These are phyloP conservation scores for Colletotrichum sp. DNA, from an alignment of 2,329 filamentous ascomycete species.

Conservation along the genomic window DNA sequence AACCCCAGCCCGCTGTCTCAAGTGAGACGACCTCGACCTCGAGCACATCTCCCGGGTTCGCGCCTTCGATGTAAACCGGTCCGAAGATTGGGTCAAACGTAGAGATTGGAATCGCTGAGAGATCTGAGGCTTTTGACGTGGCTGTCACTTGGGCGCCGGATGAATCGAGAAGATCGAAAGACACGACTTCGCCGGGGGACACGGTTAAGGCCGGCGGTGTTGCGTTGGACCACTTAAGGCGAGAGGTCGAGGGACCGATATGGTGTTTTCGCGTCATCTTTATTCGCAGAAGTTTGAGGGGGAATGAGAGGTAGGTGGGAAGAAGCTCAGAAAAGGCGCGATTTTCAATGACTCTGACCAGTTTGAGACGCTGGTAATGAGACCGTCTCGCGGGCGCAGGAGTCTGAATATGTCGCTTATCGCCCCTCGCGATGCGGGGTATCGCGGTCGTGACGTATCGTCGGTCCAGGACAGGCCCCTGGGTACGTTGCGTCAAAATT, in stretches of 20 bases:
- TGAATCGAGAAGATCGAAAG: constrained; percentile 54
- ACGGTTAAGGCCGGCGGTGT: constrained; percentile 49
- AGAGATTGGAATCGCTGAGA: constrained; percentile 43
- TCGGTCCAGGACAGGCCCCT: not conserved
- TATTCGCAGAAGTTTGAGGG: too few relatives aligned
- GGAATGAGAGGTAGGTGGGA: not conserved
- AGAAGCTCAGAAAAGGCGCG: not conserved
- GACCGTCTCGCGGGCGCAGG: not conserved
- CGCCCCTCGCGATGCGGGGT: not conserved
- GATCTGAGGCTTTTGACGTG: constrained; percentile 41
- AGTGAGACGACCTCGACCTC: constrained; percentile 55
- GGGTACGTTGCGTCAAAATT: not conserved
- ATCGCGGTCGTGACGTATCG: not conserved
- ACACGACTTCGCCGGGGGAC: constrained; percentile 49
- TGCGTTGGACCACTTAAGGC: constrained; percentile 54
- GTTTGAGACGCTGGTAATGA: not conserved
- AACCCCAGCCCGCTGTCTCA: constrained; percentile 50
- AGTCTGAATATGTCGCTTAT: not conserved
- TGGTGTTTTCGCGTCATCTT: constrained; percentile 20
- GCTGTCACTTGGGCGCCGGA: constrained; percentile 54
- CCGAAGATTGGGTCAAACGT: constrained; percentile 54
- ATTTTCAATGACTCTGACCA: not conserved
- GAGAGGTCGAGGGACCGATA: constrained; percentile 32
- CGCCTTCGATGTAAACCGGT: constrained; percentile 52
- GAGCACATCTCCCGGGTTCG: constrained; percentile 55